Base-by-base conservation (phyloP, 2,329 filamentous ascomycete genomes). In the Fusarium devonianum region DNA sequence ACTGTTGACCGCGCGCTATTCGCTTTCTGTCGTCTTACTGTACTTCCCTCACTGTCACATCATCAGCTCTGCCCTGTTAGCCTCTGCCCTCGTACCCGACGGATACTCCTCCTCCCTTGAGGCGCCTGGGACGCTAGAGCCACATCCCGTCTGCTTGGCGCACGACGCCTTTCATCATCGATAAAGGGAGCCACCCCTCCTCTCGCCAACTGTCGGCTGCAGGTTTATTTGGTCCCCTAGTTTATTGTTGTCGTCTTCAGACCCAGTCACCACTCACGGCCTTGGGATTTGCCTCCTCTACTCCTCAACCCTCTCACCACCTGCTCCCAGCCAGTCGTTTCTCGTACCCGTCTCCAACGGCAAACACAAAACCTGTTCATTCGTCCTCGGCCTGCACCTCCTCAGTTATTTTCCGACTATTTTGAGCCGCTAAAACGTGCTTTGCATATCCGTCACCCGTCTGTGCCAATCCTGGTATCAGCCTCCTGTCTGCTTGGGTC, bases 131-230 rank as follows among this genome's bases (percentile, higher is more conserved):
- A 53, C 53, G 40, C 60, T 63, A 63, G 46, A 62, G 43, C 57
- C 60, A 53, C 57, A 45, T 60, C 58, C 33, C 41, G 34, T 43
- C 40, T 46, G 41, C 59, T 58, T 60, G 53, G 61, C 57, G 53
- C 44, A 65, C 62, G 60, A 57, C 56, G 59, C 40, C 43, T 51
- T 57, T 58, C 60, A 65, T 60, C 58, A 61, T 63, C 60, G 63
- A 65, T 65, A 64, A 65, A 65, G 56, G 53, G 36, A 62, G 53
- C 51, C 58, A 40, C 54, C 44, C 52, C n/a, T n/a, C 53, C 50
- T 60, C 54, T 59, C 38, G 37, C 46, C 49, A 54, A 56, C 56
- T 62, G 43, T 39, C 41, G 41, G 33, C 56, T 60, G 53, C 56
- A 60, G 35, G 26, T 53, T 60, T n/a, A 30, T 45, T 43, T 38